A percentile compares a stretch with the other conserved stretches of the same genome.
Evolutionary conservation across 2,329 filamentous ascomycete species (phyloP).

Genomic region (Pestalotiopsis fici): DNA sequence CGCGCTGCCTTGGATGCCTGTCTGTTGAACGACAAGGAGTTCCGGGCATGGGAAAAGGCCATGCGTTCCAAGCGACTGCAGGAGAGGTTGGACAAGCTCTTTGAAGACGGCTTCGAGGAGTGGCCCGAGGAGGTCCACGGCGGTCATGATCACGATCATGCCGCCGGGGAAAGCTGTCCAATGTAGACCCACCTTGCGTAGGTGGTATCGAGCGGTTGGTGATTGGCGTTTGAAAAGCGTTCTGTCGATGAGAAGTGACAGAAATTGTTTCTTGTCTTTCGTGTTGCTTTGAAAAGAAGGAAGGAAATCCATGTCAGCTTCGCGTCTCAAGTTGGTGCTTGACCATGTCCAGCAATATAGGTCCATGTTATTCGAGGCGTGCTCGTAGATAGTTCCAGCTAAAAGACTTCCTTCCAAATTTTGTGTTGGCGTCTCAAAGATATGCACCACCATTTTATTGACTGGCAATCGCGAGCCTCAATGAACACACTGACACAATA

Average conservation of each 20-base stretch:
- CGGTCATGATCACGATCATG: constrained; percentile 28
- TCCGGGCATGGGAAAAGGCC: constrained; percentile 34
- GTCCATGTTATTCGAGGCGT: too few relatives aligned
- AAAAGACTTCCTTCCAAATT: too few relatives aligned
- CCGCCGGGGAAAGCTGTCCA: background rate
- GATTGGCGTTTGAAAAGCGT: background rate
- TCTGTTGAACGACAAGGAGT: constrained; percentile 62
- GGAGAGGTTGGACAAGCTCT: constrained; percentile 23
- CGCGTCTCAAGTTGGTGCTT: too few relatives aligned
- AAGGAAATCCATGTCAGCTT: too few relatives aligned
- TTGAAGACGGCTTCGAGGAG: constrained; percentile 32
- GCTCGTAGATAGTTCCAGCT: too few relatives aligned
- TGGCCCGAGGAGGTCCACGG: constrained; percentile 32
- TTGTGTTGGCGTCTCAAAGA: too few relatives aligned
- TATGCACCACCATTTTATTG: too few relatives aligned
- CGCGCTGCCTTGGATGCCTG: constrained; percentile 53
- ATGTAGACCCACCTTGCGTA: background rate
- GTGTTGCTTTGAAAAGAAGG: too few relatives aligned
- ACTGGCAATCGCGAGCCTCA: too few relatives aligned
- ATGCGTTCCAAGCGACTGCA: constrained; percentile 23
- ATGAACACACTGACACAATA: too few relatives aligned
- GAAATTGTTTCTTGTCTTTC: background rate
- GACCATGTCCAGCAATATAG: too few relatives aligned
- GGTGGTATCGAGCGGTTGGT: background rate
- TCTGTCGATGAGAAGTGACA: background rate